Percentiles rank a stretch among this genome's conserved stretches.
phyloP scores from a whole-genome alignment of 2,329 filamentous ascomycete genomes.

The Pseudogymnoascus sp. region DNA sequence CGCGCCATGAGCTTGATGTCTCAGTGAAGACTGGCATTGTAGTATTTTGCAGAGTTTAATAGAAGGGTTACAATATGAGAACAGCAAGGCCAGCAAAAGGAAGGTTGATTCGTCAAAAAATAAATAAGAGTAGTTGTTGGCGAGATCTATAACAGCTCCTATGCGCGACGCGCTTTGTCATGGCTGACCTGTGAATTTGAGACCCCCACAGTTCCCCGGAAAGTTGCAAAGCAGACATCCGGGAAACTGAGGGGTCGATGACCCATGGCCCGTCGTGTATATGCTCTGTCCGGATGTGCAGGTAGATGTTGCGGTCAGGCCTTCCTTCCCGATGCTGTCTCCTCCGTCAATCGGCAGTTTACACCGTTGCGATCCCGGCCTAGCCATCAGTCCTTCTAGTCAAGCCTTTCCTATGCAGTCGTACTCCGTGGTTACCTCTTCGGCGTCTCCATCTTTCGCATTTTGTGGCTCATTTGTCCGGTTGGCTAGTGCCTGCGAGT shows the following conservation, averaged over 20 bases:
- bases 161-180: not conserved
- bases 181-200: not conserved
- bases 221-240: not conserved
- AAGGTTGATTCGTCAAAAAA: not conserved
- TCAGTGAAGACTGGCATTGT: constrained; percentile 37
- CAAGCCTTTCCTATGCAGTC: not conserved
- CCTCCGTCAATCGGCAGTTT: not conserved
- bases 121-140: not conserved
- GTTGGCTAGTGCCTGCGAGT: not conserved
- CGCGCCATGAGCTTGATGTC: constrained; percentile 29
- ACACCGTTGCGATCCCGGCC: not conserved
- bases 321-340: not conserved
- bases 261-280: not conserved
- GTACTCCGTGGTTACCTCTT: not conserved
- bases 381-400: not conserved
- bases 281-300: not conserved
- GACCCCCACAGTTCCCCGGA: not conserved
- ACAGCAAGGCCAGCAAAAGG: not conserved
- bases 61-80: not conserved
- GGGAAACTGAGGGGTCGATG: not conserved
- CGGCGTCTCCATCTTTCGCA: not conserved
- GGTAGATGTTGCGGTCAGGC: not conserved
- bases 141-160: not conserved
- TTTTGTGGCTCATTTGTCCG: not conserved
- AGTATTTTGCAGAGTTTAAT: not conserved